phyloP scores from a whole-genome alignment of 164 flowering plant genomes.

The Amborella trichopoda region DNA sequence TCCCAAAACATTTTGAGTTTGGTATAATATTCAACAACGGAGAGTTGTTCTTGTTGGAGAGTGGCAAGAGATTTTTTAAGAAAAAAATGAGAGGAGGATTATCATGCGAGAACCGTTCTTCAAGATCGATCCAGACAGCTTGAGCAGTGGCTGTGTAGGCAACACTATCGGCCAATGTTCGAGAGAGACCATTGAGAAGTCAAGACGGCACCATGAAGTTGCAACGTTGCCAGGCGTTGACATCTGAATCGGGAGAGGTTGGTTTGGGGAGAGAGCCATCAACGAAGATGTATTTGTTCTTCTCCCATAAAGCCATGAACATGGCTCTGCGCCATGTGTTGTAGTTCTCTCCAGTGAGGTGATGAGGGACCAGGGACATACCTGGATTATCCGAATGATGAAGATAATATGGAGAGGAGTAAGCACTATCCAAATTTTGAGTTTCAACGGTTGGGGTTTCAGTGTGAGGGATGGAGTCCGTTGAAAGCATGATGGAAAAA shows the following conservation, averaged over 20 bases:
- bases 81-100: neutral
- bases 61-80: neutral
- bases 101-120: neutral
- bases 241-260: neutral
- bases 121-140: neutral
- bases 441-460: no score
- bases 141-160: neutral
- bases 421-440: no score
- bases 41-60: neutral
- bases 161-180: neutral
- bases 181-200: neutral
- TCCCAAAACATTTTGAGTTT: neutral
- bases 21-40: neutral
- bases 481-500: no score
- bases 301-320: neutral
- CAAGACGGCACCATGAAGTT: neutral
- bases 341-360: neutral
- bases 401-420: no score
- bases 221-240: neutral
- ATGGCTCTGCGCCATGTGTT: neutral
- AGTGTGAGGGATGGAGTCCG: no score
- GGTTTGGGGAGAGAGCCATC: neutral
- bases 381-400: neutral
- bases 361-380: neutral
- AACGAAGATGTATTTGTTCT: neutral